A percentile compares a stretch with the other conserved stretches of the same genome.
These are phyloP conservation scores for Polygonum maritimum DNA, from an alignment of 148 eudicot genomes.

Conservation along the genomic window DNA sequence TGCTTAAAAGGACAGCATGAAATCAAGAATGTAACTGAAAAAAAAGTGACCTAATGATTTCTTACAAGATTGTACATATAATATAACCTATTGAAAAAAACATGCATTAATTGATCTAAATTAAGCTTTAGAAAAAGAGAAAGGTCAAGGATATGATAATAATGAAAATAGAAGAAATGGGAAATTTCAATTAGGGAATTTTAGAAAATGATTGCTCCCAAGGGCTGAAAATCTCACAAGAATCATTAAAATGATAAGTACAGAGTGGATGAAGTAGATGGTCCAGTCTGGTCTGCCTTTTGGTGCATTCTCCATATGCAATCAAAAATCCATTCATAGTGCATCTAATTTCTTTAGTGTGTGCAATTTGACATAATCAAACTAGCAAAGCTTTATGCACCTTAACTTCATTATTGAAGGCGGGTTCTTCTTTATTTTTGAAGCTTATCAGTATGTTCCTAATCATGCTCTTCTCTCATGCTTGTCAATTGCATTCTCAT, in stretches of 20 bases:
- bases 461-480: slow-evolving; percentile 4
- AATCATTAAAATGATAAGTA: slow-evolving; percentile 9
- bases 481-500: neutral
- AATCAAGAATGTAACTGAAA: neutral
- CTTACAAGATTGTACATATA: neutral
- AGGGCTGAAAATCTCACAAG: neutral
- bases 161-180: neutral
- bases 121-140: neutral
- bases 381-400: slow-evolving; percentile 1
- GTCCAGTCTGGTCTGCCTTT: slow-evolving; percentile 11
- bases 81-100: neutral
- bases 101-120: neutral
- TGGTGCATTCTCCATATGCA: slow-evolving; percentile 8
- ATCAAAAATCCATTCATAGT: neutral
- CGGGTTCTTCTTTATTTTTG: neutral
- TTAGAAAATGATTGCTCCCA: neutral
- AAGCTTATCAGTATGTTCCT: neutral
- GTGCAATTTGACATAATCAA: slow-evolving; percentile 1
- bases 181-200: neutral
- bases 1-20: neutral
- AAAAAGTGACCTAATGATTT: neutral
- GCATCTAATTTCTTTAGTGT: neutral
- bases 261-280: slow-evolving; percentile 1
- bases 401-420: neutral
- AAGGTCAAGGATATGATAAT: neutral